Base-by-base conservation (phyloP, 352 stramenopile species). In the Phytophthora citrophthora region DNA sequence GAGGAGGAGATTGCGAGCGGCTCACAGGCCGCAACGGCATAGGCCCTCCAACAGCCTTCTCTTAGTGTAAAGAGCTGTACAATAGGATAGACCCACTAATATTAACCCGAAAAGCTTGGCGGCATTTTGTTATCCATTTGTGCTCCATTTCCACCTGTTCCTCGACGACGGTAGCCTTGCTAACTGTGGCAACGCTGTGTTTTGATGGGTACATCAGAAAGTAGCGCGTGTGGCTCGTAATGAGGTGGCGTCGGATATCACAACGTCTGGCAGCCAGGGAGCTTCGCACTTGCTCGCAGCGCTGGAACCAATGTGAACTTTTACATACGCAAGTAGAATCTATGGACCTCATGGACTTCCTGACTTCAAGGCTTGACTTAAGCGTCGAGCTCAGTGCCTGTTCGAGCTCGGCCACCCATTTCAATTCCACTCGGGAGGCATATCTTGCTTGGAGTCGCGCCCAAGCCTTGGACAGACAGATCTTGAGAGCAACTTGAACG, bases 21-120 rank as follows among this genome's bases (percentile, higher is more conserved):
- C 59, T 61, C 64, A 16, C 52, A 58, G 50, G 32, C 53, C 29
- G 46, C 29, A 31, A 59, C 31, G 43, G 49, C 56, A 63, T 77
- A 72, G 43, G 20, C 43, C 24, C 40, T 13, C 12, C 34, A 16
- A 72, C 70, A 72, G 61, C 60, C 63, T 64, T 71, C 54, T 66
- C 54, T 43, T 46, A 60, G 47, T 75, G 63, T 72, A 65, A 77
- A 75, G 61, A 77, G 70, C 68, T 83, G 74, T 83, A 83, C 74
- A 61, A 80, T 83, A 83, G 68, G 74, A 78, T 83, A 83, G 74
- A 83, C 45, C 56, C 60, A 74, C 54, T 70, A 72, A 72, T 76
- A 77, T 74, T 73, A 77, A 68, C 53, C 55, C 32, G 50, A 60
- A 61, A 60, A 47, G 18, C 46, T 68, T 65, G 54, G 51, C 62